A percentile compares a stretch with the other conserved stretches of the same genome.
Conservation (phyloP, 202 grass and related monocot genomes). For the Cymbopogon flexuosus region DNA sequence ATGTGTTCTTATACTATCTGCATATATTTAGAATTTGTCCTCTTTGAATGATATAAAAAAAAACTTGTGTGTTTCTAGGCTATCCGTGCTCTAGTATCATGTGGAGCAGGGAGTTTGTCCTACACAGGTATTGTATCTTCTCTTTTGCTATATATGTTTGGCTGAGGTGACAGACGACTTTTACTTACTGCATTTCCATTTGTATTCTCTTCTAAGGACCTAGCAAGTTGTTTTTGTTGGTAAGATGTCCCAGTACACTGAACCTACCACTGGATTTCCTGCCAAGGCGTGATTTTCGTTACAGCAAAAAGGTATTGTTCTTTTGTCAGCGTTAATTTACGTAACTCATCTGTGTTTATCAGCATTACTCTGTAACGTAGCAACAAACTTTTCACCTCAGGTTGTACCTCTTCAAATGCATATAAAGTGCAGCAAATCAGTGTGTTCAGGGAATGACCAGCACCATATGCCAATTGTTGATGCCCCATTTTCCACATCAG, state of each 20-base stretch:
- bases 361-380: background rate
- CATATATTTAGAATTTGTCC: conserved; percentile 5
- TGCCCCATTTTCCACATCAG: conserved; percentile 29
- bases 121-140: conserved; percentile 48
- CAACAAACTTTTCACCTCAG: conserved; percentile 39
- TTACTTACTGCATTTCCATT: conserved; percentile 22
- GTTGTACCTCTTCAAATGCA: conserved; percentile 54
- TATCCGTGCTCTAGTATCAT: conserved; percentile 74
- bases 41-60: conserved; percentile 9
- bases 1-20: background rate
- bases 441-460: conserved; percentile 25
- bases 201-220: conserved; percentile 49
- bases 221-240: conserved; percentile 76
- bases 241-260: conserved; percentile 68
- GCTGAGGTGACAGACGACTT: background rate
- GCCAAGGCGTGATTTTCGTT: conserved; percentile 83
- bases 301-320: conserved; percentile 75
- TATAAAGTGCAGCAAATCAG: conserved; percentile 64
- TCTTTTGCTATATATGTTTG: conserved; percentile 24
- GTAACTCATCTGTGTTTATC: conserved; percentile 2
- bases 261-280: conserved; percentile 72
- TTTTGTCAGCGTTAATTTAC: conserved; percentile 13
- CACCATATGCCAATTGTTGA: conserved; percentile 12
- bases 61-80: conserved; percentile 48
- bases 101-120: conserved; percentile 76